Conservation (phyloP, 164 flowering plant genomes). For the Vitis labrusca region DNA sequence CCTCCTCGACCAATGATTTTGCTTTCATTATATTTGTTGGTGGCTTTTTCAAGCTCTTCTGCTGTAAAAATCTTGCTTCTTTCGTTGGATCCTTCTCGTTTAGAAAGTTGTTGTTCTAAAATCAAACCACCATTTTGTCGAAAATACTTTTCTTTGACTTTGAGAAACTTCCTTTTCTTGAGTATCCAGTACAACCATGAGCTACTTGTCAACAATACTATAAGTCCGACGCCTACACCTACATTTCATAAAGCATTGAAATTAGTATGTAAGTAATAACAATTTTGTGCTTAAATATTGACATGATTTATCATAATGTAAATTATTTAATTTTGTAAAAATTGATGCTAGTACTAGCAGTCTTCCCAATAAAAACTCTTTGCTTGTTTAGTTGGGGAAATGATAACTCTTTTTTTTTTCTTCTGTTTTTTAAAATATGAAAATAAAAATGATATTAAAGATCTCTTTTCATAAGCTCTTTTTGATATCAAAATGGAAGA, state of each 20-base stretch:
- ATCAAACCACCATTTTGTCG: slow-evolving; percentile 45
- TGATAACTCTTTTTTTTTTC: too few relatives aligned
- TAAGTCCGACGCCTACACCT: slow-evolving; percentile 14
- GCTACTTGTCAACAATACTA: neutral
- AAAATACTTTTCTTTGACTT: slow-evolving; percentile 40
- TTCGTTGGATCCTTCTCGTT: slow-evolving; percentile 15
- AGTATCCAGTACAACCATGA: slow-evolving; percentile 21
- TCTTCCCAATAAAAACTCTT: too few relatives aligned
- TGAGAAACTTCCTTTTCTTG: slow-evolving; percentile 27
- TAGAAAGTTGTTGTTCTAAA: slow-evolving; percentile 31
- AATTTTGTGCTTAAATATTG: too few relatives aligned
- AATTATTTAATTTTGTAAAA: too few relatives aligned
- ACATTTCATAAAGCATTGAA: neutral
- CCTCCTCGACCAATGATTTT: slow-evolving; percentile 48
- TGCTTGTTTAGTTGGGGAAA: too few relatives aligned
- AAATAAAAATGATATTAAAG: too few relatives aligned
- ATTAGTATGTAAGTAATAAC: too few relatives aligned
- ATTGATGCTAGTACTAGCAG: too few relatives aligned
- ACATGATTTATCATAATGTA: too few relatives aligned
- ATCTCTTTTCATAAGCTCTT: too few relatives aligned
- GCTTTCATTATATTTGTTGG: slow-evolving; percentile 31
- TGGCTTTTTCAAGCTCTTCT: slow-evolving; percentile 44
- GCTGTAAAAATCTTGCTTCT: slow-evolving; percentile 35
- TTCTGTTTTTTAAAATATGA: too few relatives aligned
- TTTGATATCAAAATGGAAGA: too few relatives aligned